Conservation (phyloP, 176 grass and related monocot genomes). For the Tillandsia leiboldiana region DNA sequence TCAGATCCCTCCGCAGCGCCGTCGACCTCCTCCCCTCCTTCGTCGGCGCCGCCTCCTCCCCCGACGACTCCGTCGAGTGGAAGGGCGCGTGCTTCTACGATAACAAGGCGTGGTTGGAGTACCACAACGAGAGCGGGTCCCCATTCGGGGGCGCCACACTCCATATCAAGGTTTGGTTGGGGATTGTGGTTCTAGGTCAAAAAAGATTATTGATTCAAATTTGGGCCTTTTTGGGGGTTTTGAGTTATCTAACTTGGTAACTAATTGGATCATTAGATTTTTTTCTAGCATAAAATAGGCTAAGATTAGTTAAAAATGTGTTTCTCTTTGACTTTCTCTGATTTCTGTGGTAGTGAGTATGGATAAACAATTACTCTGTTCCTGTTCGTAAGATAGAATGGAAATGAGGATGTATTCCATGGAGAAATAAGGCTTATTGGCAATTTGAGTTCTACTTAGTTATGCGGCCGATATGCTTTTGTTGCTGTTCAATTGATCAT, state of each 20-base stretch:
- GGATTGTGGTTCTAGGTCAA: neutral
- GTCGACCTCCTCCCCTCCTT: constrained; percentile 73
- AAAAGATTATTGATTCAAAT: neutral
- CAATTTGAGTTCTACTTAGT: no score
- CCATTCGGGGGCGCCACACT: constrained; percentile 19
- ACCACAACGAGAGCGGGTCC: constrained; percentile 19
- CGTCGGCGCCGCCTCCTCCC: constrained; percentile 47
- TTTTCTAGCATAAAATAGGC: no score
- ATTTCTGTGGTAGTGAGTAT: neutral
- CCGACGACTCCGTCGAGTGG: constrained; percentile 34
- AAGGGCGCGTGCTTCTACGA: constrained; percentile 96
- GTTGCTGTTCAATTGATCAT: neutral
- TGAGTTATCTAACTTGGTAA: neutral
- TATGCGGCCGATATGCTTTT: no score
- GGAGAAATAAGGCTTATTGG: no score
- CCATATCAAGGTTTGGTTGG: constrained; percentile 16
- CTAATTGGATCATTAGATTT: neutral
- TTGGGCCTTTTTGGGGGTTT: neutral
- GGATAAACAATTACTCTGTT: no score
- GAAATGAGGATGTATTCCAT: no score
- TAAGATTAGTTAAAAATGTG: no score
- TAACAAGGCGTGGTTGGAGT: constrained; percentile 43
- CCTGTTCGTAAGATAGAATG: no score
- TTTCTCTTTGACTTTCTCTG: no score
- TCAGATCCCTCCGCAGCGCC: constrained; percentile 41